Conservation (phyloP, 75 land plant species). For the Ceratopteris richardii region DNA sequence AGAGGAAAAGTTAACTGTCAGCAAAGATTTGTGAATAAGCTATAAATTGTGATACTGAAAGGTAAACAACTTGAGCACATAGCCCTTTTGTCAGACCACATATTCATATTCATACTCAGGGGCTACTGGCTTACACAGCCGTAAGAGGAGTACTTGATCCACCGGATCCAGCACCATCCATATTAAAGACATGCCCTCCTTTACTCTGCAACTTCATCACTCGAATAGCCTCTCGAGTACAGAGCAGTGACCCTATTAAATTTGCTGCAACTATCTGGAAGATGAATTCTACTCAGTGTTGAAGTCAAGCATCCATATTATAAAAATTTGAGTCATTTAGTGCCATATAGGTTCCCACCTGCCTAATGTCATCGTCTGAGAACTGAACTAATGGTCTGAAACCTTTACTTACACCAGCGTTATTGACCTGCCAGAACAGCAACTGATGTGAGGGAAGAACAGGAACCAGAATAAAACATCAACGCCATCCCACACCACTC, state of each 20-base stretch:
- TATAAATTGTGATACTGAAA: too few relatives aligned
- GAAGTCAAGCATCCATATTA: too few relatives aligned
- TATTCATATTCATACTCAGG: too few relatives aligned
- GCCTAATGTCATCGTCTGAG: constrained; percentile 79
- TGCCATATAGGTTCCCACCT: constrained; percentile 48
- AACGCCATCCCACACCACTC: too few relatives aligned
- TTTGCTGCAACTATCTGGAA: constrained; percentile 90
- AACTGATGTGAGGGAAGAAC: background rate
- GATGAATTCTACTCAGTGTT: constrained; percentile 1
- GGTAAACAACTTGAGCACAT: too few relatives aligned
- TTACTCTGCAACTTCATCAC: constrained; percentile 61
- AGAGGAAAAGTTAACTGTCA: background rate
- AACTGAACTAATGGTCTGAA: constrained; percentile 85
- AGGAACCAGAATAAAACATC: background rate
- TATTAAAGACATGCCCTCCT: constrained; percentile 93
- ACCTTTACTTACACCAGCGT: constrained; percentile 94
- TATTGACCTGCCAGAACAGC: constrained; percentile 60
- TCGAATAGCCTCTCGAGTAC: constrained; percentile 90
- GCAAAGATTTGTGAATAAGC: background rate
- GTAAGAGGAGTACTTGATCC: constrained; percentile 98
- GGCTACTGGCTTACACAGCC: constrained; percentile 63
- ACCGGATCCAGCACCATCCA: constrained; percentile 99
- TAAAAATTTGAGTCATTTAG: too few relatives aligned
- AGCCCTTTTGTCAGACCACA: too few relatives aligned
- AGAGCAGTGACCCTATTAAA: constrained; percentile 80